Percentiles rank a stretch among this genome's conserved stretches.
Evolutionary conservation across 805 yeast species (phyloP).

Genomic region (Candida mattraensis): DNA sequence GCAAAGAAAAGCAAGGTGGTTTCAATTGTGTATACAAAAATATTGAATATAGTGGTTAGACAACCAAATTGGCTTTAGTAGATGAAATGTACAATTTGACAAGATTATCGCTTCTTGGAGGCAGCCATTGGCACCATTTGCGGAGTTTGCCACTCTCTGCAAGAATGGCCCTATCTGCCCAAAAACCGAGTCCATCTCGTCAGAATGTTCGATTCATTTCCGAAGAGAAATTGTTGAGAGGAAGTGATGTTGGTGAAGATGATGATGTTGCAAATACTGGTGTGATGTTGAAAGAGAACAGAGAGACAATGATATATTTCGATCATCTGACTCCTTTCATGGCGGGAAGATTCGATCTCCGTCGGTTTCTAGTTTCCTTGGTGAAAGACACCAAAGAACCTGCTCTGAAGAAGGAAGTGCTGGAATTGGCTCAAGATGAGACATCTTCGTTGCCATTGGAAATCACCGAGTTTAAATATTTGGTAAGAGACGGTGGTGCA

Average conservation of each 20-base stretch:
- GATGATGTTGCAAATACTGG: constrained; percentile 57
- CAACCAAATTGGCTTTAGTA: no score
- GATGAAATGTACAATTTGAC: no score
- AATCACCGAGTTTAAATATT: constrained; percentile 62
- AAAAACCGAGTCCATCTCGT: not conserved
- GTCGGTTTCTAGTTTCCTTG: constrained; percentile 42
- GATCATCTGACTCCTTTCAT: constrained; percentile 51
- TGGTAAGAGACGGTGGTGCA: constrained; percentile 89
- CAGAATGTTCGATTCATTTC: constrained; percentile 17
- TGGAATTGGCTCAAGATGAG: constrained; percentile 39
- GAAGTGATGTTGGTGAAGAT: constrained; percentile 54
- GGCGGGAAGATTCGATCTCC: constrained; percentile 44
- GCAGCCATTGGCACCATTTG: no score
- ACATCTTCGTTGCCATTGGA: constrained; percentile 32
- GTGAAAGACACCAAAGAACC: constrained; percentile 40
- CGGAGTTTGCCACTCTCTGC: not conserved
- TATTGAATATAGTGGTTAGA: no score
- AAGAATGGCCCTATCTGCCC: not conserved
- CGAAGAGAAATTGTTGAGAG: constrained; percentile 30
- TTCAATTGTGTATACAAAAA: no score
- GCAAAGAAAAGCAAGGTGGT: no score
- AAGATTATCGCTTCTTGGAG: no score
- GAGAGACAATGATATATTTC: constrained; percentile 55
- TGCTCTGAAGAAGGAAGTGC: constrained; percentile 29
- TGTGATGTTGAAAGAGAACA: constrained; percentile 48